A percentile compares a stretch with the other conserved stretches of the same genome.
Evolutionary conservation across 768 basidiomycete genomes (phyloP).

Genomic region (Amanita fuliginea): DNA sequence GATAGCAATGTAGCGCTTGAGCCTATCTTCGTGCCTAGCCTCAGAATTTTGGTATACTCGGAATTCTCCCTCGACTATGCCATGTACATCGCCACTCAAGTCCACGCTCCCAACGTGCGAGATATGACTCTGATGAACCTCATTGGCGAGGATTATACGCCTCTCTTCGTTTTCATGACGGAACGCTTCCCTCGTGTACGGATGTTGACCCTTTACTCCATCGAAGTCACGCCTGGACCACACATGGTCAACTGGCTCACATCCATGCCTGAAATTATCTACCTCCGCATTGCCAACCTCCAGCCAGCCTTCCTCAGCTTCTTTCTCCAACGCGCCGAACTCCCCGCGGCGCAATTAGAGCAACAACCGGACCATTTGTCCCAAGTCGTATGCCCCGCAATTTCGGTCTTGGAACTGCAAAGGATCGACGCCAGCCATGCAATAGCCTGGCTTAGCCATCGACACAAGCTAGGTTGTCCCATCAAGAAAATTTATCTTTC

Average conservation of each 20-base stretch:
- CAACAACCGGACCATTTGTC: not conserved
- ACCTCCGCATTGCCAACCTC: conserved; percentile 37
- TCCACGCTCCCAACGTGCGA: conserved; percentile 46
- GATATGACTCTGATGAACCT: conserved; percentile 50
- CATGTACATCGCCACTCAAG: conserved; percentile 31
- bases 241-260: conserved; percentile 39
- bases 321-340: conserved; percentile 31
- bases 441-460: conserved; percentile 21
- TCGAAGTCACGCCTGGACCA: conserved; percentile 22
- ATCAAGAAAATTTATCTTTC: conserved; percentile 38
- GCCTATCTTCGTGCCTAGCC: conserved; percentile 36
- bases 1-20: conserved; percentile 11
- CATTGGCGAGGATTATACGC: conserved; percentile 37
- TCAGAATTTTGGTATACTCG: conserved; percentile 46
- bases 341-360: not conserved
- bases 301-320: conserved; percentile 29
- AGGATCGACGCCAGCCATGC: conserved; percentile 20
- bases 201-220: conserved; percentile 39
- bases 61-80: conserved; percentile 41
- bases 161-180: conserved; percentile 34
- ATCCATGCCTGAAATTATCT: conserved; percentile 45
- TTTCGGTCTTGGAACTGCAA: conserved; percentile 38
- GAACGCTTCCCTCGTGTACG: conserved; percentile 39
- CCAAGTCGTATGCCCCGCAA: conserved; percentile 30
- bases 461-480: conserved; percentile 30